These are phyloP conservation scores for Stephania japonica DNA, from an alignment of 164 flowering plant species.

Conservation along the genomic window DNA sequence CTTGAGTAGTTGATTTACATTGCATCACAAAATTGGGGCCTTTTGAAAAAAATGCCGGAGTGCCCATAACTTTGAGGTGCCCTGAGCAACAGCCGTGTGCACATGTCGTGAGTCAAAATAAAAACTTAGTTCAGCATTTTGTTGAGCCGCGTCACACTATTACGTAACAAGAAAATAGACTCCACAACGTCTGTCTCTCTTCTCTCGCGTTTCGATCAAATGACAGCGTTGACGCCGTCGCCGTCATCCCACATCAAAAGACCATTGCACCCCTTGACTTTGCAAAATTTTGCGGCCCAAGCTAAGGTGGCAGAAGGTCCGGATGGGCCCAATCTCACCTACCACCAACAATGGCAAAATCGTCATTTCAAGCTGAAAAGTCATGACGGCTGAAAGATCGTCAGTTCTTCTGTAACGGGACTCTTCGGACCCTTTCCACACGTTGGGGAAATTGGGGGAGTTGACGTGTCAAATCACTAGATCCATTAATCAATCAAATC, in stretches of 20 bases:
- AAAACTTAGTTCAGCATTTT: not conserved
- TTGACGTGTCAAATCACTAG: not conserved
- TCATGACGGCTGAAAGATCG: not conserved
- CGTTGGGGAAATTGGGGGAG: not conserved
- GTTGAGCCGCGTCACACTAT: not conserved
- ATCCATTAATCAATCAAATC: not conserved
- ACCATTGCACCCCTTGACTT: conserved; percentile 3
- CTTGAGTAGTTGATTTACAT: too few species aligned
- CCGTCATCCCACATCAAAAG: not conserved
- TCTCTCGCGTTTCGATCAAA: not conserved
- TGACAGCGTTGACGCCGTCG: not conserved
- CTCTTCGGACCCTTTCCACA: not conserved
- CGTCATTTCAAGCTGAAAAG: not conserved
- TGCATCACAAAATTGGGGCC: too few species aligned
- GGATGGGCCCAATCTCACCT: not conserved
- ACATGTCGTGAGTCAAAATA: too few species aligned
- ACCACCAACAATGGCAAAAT: not conserved
- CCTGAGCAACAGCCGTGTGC: too few species aligned
- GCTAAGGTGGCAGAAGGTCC: not conserved
- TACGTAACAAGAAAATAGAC: not conserved
- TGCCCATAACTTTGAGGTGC: too few species aligned
- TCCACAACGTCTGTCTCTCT: not conserved
- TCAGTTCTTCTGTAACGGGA: not conserved
- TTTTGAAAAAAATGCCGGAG: too few species aligned
- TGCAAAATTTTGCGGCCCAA: not conserved